Evolutionary conservation across 352 stramenopile species (phyloP).

Genomic region (Globisporangium radiosum): DNA sequence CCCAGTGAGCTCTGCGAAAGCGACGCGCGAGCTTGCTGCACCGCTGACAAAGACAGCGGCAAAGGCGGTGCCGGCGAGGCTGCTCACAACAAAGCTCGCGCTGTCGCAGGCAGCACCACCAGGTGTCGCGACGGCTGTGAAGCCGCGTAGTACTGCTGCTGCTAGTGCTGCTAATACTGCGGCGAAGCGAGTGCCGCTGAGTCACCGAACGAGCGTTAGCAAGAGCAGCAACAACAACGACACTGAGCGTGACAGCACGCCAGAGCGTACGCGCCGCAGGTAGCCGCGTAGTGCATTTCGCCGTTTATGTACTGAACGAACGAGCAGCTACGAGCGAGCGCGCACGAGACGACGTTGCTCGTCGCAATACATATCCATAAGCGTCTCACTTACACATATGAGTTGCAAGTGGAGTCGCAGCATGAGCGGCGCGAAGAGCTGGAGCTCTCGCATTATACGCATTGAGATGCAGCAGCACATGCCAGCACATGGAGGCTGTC

Average conservation of each 20-base stretch:
- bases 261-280: constrained; percentile 11
- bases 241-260: constrained; percentile 18
- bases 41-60: neutral
- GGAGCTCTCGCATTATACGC: too few species aligned
- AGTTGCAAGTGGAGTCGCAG: too few species aligned
- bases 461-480: too few species aligned
- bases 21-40: neutral
- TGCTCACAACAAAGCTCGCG: neutral
- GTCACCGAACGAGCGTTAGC: constrained; percentile 2
- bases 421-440: too few species aligned
- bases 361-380: too few species aligned
- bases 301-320: too few species aligned
- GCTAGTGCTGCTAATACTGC: neutral
- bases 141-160: neutral
- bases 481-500: too few species aligned
- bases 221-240: constrained; percentile 23
- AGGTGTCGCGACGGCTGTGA: too few species aligned
- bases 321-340: too few species aligned
- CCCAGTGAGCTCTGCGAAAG: constrained; percentile 2
- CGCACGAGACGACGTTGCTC: too few species aligned
- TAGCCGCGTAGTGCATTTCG: neutral
- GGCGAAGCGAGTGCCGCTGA: constrained; percentile 6
- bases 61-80: neutral
- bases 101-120: neutral
- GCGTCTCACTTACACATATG: too few species aligned